Base-by-base conservation (phyloP, 1,284 basidiomycete species). In the Naganishia liquefaciens region DNA sequence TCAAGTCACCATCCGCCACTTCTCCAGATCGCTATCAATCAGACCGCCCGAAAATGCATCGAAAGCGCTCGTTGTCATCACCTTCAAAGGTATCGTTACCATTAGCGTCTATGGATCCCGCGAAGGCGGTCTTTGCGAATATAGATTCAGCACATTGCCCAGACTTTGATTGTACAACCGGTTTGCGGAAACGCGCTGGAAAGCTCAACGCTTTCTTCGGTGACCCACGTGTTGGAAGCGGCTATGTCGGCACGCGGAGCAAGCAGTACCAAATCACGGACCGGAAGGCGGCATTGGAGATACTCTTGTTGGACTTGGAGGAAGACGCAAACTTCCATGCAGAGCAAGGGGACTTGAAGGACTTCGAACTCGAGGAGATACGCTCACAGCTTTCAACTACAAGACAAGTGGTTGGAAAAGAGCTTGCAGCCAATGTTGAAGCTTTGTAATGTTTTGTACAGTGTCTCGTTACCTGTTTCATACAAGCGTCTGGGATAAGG, bases 131-230 rank as follows among this genome's bases (percentile, higher is more conserved):
- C 9, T 23, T 44, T 19, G 15, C 23, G 4, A 7, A 21, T 27
- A 25, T 25, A 27, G 2, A 25, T 21, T 25, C 25, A 21, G 47
- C 21, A 21, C 19, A 15, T 23, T 13, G 19, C 23, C 21, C 27
- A 17, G 33, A 49, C 21, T 50, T 50, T 25, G 57, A 50, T 6
- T 40, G 46, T 11, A 19, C 50, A 17, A 39, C 57, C 4, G 17
- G 30, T 10, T 46, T 60, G 25, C 57, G 57, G 9, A 60, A 40
- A 27, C 46, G 57, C 11, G 57, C 57, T 9, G 39, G 25, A n/a
- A 60, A 60, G 39, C 46, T 60, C 46, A 60, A 50, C 15, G 30
- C 57, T 28, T 60, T 60, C 57, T 60, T 60, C 27, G 57, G 57
- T 27, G 57, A 60, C 39, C 46, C 57, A 1, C 46, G 57, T 3